phyloP scores from a whole-genome alignment of 257 asterid genomes.

The Pogostemon cablin region DNA sequence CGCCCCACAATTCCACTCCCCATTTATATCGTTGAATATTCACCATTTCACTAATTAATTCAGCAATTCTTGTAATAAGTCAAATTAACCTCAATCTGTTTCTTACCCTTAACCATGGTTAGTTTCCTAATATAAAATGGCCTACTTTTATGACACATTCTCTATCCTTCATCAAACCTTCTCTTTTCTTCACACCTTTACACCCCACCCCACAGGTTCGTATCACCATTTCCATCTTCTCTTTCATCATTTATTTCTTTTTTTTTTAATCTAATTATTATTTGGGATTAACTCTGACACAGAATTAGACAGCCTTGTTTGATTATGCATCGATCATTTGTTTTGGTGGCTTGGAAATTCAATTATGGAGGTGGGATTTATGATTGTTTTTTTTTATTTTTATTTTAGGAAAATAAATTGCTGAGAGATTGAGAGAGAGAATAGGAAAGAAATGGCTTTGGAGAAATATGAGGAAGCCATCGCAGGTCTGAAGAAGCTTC shows the following conservation, averaged over 20 bases:
- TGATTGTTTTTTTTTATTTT: neutral
- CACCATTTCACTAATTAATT: neutral
- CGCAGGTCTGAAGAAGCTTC: conserved; percentile 73
- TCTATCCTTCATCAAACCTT: conserved; percentile 15
- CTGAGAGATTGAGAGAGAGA: conserved; percentile 8
- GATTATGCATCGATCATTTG: neutral
- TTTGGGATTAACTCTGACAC: neutral
- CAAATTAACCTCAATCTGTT: conserved; percentile 12
- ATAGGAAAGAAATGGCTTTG: conserved; percentile 54
- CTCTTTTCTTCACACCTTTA: conserved; percentile 15
- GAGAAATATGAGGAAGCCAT: conserved; percentile 73
- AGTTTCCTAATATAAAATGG: conserved; percentile 16
- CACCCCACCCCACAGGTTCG: conserved; percentile 28
- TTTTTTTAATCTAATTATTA: neutral
- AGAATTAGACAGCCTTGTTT: neutral
- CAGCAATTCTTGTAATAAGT: conserved; percentile 12
- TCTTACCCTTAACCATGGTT: conserved; percentile 29
- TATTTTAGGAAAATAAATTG: neutral
- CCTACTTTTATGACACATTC: conserved; percentile 25
- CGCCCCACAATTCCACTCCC: conserved; percentile 20
- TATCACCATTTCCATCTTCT: neutral
- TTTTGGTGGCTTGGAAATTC: neutral
- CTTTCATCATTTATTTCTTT: neutral
- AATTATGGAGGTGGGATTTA: conserved; percentile 3
- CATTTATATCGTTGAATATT: conserved; percentile 33